Evolutionary conservation across 371 early-diverging fungal species (phyloP).

Genomic region (Batrachochytrium dendrobatidis): DNA sequence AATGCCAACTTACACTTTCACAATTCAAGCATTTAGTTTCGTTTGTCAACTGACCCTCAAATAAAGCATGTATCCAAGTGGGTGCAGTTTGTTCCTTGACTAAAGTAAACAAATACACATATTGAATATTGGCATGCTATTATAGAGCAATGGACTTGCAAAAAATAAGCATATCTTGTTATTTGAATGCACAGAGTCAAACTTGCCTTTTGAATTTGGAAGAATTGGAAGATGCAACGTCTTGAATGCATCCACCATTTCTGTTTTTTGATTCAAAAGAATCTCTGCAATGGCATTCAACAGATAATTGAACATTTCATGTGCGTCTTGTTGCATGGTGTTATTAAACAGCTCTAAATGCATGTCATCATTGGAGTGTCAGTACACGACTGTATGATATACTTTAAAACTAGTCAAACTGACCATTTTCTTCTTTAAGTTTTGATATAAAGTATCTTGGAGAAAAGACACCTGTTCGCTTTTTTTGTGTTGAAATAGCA

Average conservation of each 20-base stretch:
- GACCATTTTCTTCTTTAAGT: conserved; percentile 86
- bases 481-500: conserved; percentile 72
- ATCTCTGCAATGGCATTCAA: conserved; percentile 87
- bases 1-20: conserved; percentile 60
- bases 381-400: neutral
- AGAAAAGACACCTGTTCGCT: conserved; percentile 77
- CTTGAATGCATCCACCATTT: conserved; percentile 7
- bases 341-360: conserved; percentile 77
- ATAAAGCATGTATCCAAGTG: conserved; percentile 94
- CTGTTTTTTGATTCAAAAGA: conserved; percentile 25
- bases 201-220: too few species aligned
- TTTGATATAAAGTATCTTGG: conserved; percentile 80
- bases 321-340: conserved; percentile 95
- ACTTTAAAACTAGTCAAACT: too few species aligned
- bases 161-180: too few species aligned
- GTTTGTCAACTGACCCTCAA: conserved; percentile 90
- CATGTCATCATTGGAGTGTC: neutral
- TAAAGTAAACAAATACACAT: neutral
- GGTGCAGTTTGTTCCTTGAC: conserved; percentile 13
- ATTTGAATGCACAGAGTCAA: neutral
- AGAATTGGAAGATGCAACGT: too few species aligned
- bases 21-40: conserved; percentile 94
- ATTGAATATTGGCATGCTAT: too few species aligned
- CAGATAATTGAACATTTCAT: conserved; percentile 91
- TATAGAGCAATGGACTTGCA: too few species aligned